Evolutionary conservation across 1,284 basidiomycete genomes (phyloP).

Genomic region (Ganoderma leucocontextum): DNA sequence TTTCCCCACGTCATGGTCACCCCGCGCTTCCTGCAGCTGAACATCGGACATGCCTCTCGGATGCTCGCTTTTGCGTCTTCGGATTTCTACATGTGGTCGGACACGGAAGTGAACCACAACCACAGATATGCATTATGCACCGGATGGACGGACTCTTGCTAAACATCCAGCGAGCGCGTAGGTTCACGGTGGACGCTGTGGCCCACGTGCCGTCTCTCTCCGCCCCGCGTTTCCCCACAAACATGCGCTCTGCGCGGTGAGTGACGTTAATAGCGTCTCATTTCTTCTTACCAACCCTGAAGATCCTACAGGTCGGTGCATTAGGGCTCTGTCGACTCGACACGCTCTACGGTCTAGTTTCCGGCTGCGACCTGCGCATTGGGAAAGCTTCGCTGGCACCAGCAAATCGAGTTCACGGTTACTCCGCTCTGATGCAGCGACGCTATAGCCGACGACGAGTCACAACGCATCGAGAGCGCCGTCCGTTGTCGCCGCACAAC

Average conservation of each 20-base stretch:
- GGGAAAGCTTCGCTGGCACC: not conserved
- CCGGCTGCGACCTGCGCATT: not conserved
- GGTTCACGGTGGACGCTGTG: not conserved
- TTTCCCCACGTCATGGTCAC: conserved; percentile 22
- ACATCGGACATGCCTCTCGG: not conserved
- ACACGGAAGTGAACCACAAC: not conserved
- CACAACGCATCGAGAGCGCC: conserved; percentile 1
- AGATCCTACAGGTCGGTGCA: not conserved
- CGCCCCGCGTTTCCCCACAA: conserved; percentile 10
- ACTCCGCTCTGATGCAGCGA: conserved; percentile 3
- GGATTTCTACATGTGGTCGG: not conserved
- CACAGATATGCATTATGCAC: not conserved
- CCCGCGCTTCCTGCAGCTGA: not conserved
- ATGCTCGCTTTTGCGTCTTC: not conserved
- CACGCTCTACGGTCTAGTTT: not conserved
- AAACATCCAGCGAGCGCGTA: not conserved
- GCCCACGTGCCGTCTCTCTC: not conserved
- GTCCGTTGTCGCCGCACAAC: conserved; percentile 2
- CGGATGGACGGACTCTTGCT: not conserved
- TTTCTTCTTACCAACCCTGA: conserved; percentile 12
- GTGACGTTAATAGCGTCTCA: not conserved
- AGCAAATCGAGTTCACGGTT: not conserved
- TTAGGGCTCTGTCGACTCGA: not conserved
- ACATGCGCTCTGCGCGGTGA: not conserved
- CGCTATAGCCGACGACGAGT: not conserved